Percentiles rank a stretch among this genome's conserved stretches.
Evolutionary conservation across 108 stramenopile species (phyloP).

Genomic region (Fistulifera solaris): DNA sequence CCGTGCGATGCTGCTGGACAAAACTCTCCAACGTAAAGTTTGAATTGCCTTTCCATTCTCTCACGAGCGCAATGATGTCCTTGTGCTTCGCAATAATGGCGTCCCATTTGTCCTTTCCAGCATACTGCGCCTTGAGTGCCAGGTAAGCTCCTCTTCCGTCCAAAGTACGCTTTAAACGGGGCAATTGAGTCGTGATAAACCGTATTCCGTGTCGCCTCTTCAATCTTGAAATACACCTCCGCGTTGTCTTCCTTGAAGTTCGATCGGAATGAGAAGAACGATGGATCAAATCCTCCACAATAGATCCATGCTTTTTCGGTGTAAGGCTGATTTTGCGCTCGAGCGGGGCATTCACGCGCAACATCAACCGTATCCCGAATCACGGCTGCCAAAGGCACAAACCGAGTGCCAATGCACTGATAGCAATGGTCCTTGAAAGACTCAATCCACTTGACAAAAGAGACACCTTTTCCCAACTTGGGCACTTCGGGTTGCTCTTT

Average conservation of each 20-base stretch:
- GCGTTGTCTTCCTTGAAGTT: slow-evolving; percentile 15
- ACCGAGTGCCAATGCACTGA: too few species aligned
- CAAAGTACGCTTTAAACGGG: slow-evolving; percentile 12
- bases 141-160: slow-evolving; percentile 20
- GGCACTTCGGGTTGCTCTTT: background rate
- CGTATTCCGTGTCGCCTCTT: slow-evolving; percentile 13
- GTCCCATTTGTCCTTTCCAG: slow-evolving; percentile 24
- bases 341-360: too few species aligned
- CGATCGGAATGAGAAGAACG: slow-evolving; percentile 12
- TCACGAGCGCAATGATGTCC: background rate
- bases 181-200: slow-evolving; percentile 13
- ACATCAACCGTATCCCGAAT: background rate
- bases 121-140: slow-evolving; percentile 15
- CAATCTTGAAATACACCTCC: slow-evolving; percentile 8
- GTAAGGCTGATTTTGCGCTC: background rate
- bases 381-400: background rate
- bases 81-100: slow-evolving; percentile 1
- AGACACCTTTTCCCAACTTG: too few species aligned
- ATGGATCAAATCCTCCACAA: slow-evolving; percentile 17
- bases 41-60: too few species aligned
- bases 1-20: background rate
- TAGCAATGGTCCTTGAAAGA: too few species aligned
- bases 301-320: slow-evolving; percentile 8
- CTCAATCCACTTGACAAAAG: too few species aligned
- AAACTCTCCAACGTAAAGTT: slow-evolving; percentile 7